Base-by-base conservation (phyloP, 768 basidiomycete species). In the Naematelia aurantialba region DNA sequence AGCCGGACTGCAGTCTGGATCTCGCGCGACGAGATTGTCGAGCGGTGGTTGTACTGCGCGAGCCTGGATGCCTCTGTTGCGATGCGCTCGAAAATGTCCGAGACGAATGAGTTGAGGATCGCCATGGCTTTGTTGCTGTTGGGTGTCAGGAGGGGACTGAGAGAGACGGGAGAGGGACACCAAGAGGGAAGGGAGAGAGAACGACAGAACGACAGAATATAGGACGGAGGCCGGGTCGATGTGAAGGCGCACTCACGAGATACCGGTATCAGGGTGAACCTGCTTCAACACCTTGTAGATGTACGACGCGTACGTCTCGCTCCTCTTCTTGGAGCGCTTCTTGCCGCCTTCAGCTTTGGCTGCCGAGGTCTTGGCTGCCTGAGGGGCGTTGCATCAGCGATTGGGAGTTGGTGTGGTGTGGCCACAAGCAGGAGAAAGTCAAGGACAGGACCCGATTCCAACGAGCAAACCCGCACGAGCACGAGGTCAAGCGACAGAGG, bases 241-340 rank as follows among this genome's bases (percentile, higher is more conserved):
- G n/a, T n/a, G n/a, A n/a, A n/a, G n/a, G n/a, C n/a, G 87, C 79
- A 94, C 94, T 85, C 91, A 94, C 39, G 91, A 94, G 83, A 96
- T 94, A 87, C 93, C 93, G 53, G 92, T 94, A 71, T 94, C 92
- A 53, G 93, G 94, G 81, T 94, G 93, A 63, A 96, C 91, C 81
- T 96, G 94, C 81, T 89, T 96, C 70, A 96, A 83, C 66, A 96
- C 92, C 91, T 69, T 58, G 76, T 74, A 75, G 74, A 96, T 92
- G 82, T 94, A 94, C 30, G 89, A 89, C 19, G 89, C 87, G 81
- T 91, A 93, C 4, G 89, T 91, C 80, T 92, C 91, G 83, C 91
- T 91, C 91, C 83, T 77, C 83, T 92, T 93, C 80, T 86, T 87
- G 69, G 87, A 81, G 82, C 87, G 87, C 84, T 91, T 91, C 78